These are phyloP conservation scores for Chrysoporthe cubensis DNA, from an alignment of 2,329 filamentous ascomycete genomes.

Conservation along the genomic window DNA sequence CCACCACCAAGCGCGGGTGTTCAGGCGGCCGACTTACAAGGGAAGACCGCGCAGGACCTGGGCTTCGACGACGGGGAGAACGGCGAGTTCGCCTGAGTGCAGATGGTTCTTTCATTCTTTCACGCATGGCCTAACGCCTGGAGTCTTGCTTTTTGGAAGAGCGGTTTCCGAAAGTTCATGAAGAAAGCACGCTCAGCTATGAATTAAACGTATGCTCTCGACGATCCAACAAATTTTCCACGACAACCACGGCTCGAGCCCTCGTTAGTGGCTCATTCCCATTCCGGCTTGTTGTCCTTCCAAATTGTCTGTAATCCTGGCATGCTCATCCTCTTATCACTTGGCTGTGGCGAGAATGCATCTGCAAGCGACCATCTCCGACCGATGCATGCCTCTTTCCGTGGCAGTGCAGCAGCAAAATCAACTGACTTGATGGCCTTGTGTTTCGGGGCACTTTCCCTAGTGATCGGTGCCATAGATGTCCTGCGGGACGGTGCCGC, in stretches of 20 bases:
- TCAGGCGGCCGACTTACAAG: conserved; percentile 63
- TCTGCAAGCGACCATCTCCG: conserved; percentile 29
- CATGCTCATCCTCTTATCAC: conserved; percentile 39
- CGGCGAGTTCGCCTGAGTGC: conserved; percentile 71
- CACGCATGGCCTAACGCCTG: conserved; percentile 7
- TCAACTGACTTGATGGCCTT: neutral
- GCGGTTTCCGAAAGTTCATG: neutral
- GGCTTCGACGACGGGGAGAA: conserved; percentile 89
- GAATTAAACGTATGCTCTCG: neutral
- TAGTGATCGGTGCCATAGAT: conserved; percentile 2
- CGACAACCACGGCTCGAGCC: neutral
- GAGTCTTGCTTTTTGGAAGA: neutral
- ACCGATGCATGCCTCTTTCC: conserved; percentile 7
- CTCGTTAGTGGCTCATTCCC: conserved; percentile 20
- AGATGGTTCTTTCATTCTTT: neutral
- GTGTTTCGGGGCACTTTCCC: neutral
- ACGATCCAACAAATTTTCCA: neutral
- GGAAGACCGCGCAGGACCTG: conserved; percentile 64
- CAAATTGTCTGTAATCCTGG: conserved; percentile 37
- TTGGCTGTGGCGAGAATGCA: conserved; percentile 19
- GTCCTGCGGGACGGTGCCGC: conserved; percentile 5
- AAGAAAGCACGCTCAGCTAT: conserved; percentile 2
- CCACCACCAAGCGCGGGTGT: conserved; percentile 68
- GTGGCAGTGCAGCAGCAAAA: conserved; percentile 2
- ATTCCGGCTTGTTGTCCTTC: conserved; percentile 27